Percentiles rank a stretch among this genome's conserved stretches.
These are phyloP conservation scores for Phylloporus sp. DNA, from an alignment of 768 basidiomycete genomes.

Conservation along the genomic window DNA sequence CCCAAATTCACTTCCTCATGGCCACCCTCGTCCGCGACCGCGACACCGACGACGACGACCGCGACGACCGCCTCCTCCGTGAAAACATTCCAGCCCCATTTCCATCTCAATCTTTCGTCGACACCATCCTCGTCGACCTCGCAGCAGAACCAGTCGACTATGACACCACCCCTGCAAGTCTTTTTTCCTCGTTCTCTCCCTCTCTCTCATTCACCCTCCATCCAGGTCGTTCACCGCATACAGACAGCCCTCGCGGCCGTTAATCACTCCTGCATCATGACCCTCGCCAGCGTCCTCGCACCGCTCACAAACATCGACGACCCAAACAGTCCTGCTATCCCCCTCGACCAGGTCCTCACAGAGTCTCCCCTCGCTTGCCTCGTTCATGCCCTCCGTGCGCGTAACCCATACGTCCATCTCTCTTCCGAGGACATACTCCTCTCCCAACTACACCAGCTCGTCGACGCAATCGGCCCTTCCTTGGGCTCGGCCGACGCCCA, in stretches of 20 bases:
- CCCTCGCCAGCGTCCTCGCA: conserved; percentile 64
- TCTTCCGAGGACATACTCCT: conserved; percentile 50
- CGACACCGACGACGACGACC: background rate
- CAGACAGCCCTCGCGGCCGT: conserved; percentile 70
- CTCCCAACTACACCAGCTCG: conserved; percentile 51
- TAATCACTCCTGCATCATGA: conserved; percentile 69
- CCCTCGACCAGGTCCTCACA: conserved; percentile 11
- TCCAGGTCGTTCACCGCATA: conserved; percentile 28
- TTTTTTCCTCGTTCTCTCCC: too few relatives aligned
- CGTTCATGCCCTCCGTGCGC: conserved; percentile 16
- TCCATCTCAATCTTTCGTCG: conserved; percentile 12
- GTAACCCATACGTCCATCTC: conserved; percentile 26
- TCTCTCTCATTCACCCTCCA: background rate
- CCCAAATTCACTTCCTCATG: conserved; percentile 7
- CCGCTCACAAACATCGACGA: conserved; percentile 33
- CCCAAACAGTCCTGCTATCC: conserved; percentile 25
- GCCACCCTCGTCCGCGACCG: conserved; percentile 26
- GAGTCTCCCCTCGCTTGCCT: conserved; percentile 19
- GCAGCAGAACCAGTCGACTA: conserved; percentile 20
- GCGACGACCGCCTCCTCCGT: too few relatives aligned
- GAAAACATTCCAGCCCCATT: conserved; percentile 20
- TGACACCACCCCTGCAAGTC: conserved; percentile 2
- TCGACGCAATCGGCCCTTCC: conserved; percentile 43
- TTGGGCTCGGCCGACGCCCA: conserved; percentile 48
- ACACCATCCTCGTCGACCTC: conserved; percentile 20